Percentiles rank a stretch among this genome's conserved stretches.
phyloP scores from a whole-genome alignment of 768 basidiomycete genomes.

The Tylopilus sp. region DNA sequence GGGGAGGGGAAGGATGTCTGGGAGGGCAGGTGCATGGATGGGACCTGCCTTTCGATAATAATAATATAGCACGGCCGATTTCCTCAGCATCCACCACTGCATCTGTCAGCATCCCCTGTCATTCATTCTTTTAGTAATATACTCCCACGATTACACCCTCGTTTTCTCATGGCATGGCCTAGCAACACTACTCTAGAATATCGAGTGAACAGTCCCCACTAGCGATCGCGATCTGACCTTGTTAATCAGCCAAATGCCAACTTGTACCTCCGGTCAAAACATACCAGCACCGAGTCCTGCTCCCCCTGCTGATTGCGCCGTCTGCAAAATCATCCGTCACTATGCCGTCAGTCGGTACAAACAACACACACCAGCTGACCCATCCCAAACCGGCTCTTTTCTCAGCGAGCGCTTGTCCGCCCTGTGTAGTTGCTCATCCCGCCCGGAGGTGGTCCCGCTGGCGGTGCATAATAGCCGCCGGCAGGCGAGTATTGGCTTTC shows the following conservation, averaged over 20 bases:
- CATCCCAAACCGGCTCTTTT: conserved; percentile 39
- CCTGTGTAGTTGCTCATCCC: conserved; percentile 19
- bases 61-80: conserved; percentile 26
- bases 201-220: conserved; percentile 44
- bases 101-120: conserved; percentile 33
- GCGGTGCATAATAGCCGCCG: conserved; percentile 16
- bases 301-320: conserved; percentile 34
- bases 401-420: conserved; percentile 23
- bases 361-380: conserved; percentile 35
- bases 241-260: too few species aligned
- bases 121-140: conserved; percentile 13
- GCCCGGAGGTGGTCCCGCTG: conserved; percentile 14
- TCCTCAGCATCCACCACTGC: conserved; percentile 24
- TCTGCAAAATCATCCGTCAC: conserved; percentile 17
- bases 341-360: not conserved
- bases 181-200: conserved; percentile 38
- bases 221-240: conserved; percentile 45
- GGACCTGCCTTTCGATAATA: conserved; percentile 24
- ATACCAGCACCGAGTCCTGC: conserved; percentile 46
- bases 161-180: conserved; percentile 22
- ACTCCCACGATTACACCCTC: conserved; percentile 19
- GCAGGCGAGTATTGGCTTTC: conserved; percentile 14
- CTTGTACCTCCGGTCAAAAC: conserved; percentile 3
- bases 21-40: conserved; percentile 21
- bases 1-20: not conserved